Evolutionary conservation across 495 filamentous ascomycete species (phyloP).

Genomic region (Astrothelium macrocarpum): DNA sequence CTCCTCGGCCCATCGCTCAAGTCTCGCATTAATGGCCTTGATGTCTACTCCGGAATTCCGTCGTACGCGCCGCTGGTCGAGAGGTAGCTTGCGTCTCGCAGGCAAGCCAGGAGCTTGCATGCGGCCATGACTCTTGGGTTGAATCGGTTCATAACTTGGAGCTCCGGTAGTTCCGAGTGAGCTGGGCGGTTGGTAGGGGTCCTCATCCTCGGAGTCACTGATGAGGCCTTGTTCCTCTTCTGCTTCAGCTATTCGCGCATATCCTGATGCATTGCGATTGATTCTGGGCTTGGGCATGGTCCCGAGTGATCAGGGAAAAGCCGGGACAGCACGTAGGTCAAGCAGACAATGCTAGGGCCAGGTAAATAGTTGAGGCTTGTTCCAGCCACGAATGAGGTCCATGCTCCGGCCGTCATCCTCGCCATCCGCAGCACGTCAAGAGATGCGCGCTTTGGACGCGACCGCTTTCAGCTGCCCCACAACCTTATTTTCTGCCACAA

Average conservation of each 20-base stretch:
- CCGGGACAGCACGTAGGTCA: background rate
- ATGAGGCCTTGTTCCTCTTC: conserved; percentile 62
- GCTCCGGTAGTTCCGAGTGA: conserved; percentile 53
- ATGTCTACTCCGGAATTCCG: conserved; percentile 92
- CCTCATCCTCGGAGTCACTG: conserved; percentile 49
- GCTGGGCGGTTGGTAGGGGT: conserved; percentile 35
- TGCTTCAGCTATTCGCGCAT: conserved; percentile 84
- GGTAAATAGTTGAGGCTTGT: too few species aligned
- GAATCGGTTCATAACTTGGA: conserved; percentile 57
- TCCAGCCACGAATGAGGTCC: background rate
- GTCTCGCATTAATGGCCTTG: conserved; percentile 93
- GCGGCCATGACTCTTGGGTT: conserved; percentile 50
- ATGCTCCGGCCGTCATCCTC: too few species aligned
- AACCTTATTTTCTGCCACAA: conserved; percentile 1
- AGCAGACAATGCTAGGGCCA: background rate
- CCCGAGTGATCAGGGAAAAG: background rate
- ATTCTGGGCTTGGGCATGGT: conserved; percentile 1
- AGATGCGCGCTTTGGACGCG: background rate
- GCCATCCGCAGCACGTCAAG: conserved; percentile 3
- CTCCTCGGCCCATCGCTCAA: conserved; percentile 96
- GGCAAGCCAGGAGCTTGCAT: conserved; percentile 43
- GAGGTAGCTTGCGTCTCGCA: conserved; percentile 38
- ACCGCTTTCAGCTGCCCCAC: background rate
- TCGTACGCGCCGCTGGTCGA: conserved; percentile 44
- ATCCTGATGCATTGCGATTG: conserved; percentile 56